phyloP scores from a whole-genome alignment of 305 asterid genomes.

The Vinca major region DNA sequence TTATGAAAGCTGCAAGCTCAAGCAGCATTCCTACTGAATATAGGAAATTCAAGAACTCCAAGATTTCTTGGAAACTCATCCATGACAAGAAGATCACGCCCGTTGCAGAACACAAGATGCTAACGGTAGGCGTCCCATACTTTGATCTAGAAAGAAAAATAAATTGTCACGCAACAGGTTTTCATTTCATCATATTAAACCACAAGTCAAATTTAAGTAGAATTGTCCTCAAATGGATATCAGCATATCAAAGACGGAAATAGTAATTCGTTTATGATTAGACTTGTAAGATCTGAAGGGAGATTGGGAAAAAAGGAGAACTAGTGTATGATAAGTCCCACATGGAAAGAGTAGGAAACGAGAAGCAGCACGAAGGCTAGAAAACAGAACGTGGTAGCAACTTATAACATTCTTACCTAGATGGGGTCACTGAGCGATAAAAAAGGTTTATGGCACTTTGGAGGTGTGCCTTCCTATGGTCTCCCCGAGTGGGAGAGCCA shows the following conservation, averaged over 20 bases:
- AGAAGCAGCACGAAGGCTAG: too few relatives aligned
- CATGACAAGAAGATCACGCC: slow-evolving; percentile 80
- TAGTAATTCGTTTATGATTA: neutral
- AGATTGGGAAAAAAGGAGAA: neutral
- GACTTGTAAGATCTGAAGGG: neutral
- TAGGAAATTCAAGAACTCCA: slow-evolving; percentile 84
- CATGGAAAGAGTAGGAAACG: too few relatives aligned
- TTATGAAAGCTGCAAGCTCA: slow-evolving; percentile 85
- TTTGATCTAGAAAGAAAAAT: slow-evolving; percentile 48
- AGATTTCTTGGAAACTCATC: slow-evolving; percentile 92
- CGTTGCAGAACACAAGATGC: slow-evolving; percentile 79
- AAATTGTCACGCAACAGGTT: neutral
- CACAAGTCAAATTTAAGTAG: neutral
- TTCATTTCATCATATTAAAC: neutral
- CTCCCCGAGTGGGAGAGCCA: too few relatives aligned
- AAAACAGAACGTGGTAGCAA: too few relatives aligned
- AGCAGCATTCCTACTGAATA: slow-evolving; percentile 80
- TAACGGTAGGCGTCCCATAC: slow-evolving; percentile 77
- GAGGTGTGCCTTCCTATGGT: too few relatives aligned
- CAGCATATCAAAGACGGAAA: neutral
- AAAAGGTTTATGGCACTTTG: too few relatives aligned
- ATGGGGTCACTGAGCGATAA: too few relatives aligned
- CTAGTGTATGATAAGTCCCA: too few relatives aligned
- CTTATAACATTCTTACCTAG: too few relatives aligned
- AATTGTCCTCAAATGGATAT: neutral